Base-by-base conservation (phyloP, 2,329 filamentous ascomycete genomes). In the Xylariaceae sp. region DNA sequence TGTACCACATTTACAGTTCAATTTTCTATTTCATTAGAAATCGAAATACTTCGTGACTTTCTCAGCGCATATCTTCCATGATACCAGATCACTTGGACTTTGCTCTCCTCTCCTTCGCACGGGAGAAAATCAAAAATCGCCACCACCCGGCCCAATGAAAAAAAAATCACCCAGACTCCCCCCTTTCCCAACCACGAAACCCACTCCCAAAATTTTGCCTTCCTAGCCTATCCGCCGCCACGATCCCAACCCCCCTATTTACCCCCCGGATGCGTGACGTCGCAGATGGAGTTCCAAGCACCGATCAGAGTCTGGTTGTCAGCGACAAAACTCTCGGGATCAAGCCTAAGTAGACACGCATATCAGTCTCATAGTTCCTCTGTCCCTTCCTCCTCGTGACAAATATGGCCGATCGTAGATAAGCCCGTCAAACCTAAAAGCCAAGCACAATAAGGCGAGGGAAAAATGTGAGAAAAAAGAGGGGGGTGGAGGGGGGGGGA, bases 231-330 rank as follows among this genome's bases (percentile, higher is more conserved):
- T 29, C 26, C 26, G 32, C 6, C 12, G 14, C 7, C 44, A 12
- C 20, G 14, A 16, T 9, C 32, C 19, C 20, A 20, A 9, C 4
- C n/a, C 48, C 14, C 5, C 21, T n/a, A 37, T 20, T 16, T 23
- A 40, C 5, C 4, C 19, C 18, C 4, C 18, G 23, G 20, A 3
- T 45, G 40, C 26, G 29, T 49, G 44, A 49, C 52, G 20, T 48
- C 54, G 55, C 69, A 71, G 32, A 70, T 65, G 10, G 67, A 57
- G 43, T 70, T 71, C 67, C 68, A 71, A 10, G 63, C 68, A 2
- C 67, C 69, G 42, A 69, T 65, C 10, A 65, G 54, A 3, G 57
- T 59, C 54, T 69, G 49, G 23, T 65, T 65, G 20, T 54, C 57
- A 4, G 49, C 43, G n/a, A 69, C 58, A 52, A 70, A 70, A 16